Percentiles rank a stretch among this genome's conserved stretches.
Evolutionary conservation across 768 basidiomycete genomes (phyloP).

Genomic region (Piloderma croceum): DNA sequence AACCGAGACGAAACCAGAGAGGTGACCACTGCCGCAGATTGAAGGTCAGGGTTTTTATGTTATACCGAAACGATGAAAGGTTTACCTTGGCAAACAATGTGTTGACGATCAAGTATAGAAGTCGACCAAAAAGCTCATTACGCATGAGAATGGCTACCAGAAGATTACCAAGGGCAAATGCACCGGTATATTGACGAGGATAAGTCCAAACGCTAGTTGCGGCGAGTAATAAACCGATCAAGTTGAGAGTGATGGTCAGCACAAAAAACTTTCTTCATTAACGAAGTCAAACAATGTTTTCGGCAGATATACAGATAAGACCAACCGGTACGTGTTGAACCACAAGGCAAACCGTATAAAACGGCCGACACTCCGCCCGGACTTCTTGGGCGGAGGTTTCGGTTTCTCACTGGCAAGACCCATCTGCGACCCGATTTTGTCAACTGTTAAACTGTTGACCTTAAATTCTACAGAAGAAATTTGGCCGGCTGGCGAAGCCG

Average conservation of each 20-base stretch:
- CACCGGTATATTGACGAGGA: conserved; percentile 57
- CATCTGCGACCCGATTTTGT: too few relatives aligned
- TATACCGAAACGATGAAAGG: conserved; percentile 1
- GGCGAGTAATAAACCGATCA: conserved; percentile 55
- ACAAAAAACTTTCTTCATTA: conserved; percentile 64
- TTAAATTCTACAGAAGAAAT: too few relatives aligned
- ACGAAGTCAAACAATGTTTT: background rate
- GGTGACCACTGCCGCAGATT: conserved; percentile 55
- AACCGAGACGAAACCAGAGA: conserved; percentile 63
- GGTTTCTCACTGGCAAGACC: too few relatives aligned
- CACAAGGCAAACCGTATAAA: too few relatives aligned
- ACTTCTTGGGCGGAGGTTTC: too few relatives aligned
- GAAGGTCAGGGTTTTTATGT: background rate
- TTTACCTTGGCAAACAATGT: conserved; percentile 70
- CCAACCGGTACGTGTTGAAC: conserved; percentile 76
- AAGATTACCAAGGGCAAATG: conserved; percentile 70
- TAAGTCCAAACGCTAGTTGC: conserved; percentile 64
- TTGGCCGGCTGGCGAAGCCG: too few relatives aligned
- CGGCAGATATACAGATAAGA: background rate
- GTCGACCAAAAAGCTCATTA: conserved; percentile 79
- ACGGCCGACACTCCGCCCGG: too few relatives aligned
- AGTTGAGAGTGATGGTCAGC: conserved; percentile 53
- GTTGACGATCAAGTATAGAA: conserved; percentile 66
- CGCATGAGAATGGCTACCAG: conserved; percentile 68
- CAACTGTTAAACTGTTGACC: too few relatives aligned